phyloP scores from a whole-genome alignment of 176 grass and related monocot species.

The Bothriochloa decipiens region DNA sequence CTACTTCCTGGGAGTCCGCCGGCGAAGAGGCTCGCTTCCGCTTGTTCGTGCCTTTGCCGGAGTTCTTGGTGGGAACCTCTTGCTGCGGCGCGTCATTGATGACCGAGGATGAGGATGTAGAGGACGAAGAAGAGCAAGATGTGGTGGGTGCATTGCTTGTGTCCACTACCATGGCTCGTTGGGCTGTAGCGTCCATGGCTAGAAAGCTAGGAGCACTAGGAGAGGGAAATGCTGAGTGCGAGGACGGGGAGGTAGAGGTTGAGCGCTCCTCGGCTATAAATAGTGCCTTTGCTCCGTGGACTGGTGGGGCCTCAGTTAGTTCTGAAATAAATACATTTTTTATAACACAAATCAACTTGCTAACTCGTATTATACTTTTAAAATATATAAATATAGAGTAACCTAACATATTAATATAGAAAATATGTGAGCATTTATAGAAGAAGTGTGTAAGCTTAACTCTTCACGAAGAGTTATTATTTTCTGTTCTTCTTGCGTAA shows the following conservation, averaged over 20 bases:
- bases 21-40: slow-evolving; percentile 48
- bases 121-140: slow-evolving; percentile 43
- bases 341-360: too few relatives aligned
- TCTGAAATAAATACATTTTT: not conserved
- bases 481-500: not conserved
- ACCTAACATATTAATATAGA: not conserved
- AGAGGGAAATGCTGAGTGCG: not conserved
- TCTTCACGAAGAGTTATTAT: not conserved
- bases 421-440: not conserved
- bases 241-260: not conserved
- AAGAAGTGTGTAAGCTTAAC: not conserved
- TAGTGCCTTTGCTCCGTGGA: not conserved
- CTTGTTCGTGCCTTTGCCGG: slow-evolving; percentile 28
- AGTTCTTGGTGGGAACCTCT: slow-evolving; percentile 26
- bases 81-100: slow-evolving; percentile 24
- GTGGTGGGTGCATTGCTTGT: slow-evolving; percentile 50
- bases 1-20: not conserved
- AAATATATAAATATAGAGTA: not conserved
- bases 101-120: slow-evolving; percentile 27
- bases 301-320: not conserved
- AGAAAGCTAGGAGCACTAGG: not conserved
- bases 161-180: slow-evolving; percentile 50
- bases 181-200: slow-evolving; percentile 51
- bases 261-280: slow-evolving; percentile 30
- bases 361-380: too few relatives aligned